These are phyloP conservation scores for Boletus tomentosulus DNA, from an alignment of 768 basidiomycete genomes.

Conservation along the genomic window DNA sequence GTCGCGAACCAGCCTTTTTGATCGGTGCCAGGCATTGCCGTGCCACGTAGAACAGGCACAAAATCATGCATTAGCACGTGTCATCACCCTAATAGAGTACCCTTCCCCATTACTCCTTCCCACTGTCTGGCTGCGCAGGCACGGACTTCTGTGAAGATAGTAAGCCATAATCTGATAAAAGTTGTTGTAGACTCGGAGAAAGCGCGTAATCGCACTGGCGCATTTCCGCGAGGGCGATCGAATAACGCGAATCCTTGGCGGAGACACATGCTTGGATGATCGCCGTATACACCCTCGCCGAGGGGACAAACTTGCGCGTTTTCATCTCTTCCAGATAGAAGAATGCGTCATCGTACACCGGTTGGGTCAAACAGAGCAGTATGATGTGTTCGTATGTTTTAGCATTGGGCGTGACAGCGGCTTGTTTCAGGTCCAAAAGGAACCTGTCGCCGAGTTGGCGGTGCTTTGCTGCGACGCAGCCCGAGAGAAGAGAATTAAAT, in stretches of 20 bases:
- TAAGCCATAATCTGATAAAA: constrained; percentile 25
- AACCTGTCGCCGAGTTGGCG: constrained; percentile 66
- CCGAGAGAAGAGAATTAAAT: constrained; percentile 66
- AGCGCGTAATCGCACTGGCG: constrained; percentile 50
- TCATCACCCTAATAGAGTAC: not conserved
- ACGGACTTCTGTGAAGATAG: not conserved
- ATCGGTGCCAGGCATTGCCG: not conserved
- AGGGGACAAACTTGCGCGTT: constrained; percentile 50
- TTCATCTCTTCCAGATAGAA: constrained; percentile 91
- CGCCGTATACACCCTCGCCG: constrained; percentile 50
- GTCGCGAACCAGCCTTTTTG: not conserved
- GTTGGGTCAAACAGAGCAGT: constrained; percentile 63
- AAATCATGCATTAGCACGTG: not conserved
- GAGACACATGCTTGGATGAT: constrained; percentile 56
- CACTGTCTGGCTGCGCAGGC: not conserved
- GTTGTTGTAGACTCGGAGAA: constrained; percentile 27
- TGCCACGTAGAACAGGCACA: not conserved
- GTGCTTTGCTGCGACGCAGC: constrained; percentile 56
- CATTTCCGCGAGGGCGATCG: constrained; percentile 70
- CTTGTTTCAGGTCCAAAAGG: constrained; percentile 60
- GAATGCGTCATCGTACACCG: constrained; percentile 81
- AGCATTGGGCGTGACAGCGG: constrained; percentile 49
- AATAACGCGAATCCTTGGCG: constrained; percentile 56
- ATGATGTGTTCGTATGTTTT: constrained; percentile 68
- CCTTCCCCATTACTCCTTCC: not conserved